phyloP scores from a whole-genome alignment of 2,329 filamentous ascomycete species.

The Colletotrichum gigasporum region DNA sequence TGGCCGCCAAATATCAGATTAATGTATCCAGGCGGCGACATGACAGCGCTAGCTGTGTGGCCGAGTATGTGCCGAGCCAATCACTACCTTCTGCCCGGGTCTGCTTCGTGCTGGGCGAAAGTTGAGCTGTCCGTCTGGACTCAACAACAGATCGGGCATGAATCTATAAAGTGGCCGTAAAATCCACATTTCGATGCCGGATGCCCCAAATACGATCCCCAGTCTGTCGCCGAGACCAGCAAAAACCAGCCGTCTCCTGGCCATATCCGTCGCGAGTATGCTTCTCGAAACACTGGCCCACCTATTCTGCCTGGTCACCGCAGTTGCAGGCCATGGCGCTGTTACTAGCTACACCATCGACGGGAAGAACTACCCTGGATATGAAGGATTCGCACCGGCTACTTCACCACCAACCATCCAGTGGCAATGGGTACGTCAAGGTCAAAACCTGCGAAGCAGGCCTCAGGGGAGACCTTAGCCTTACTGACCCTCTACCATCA shows the following conservation, averaged over 20 bases:
- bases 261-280: not conserved
- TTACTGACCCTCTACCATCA: not conserved
- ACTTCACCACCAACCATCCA: slow-evolving; percentile 62
- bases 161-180: no score
- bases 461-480: not conserved
- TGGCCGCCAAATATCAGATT: not conserved
- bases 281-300: not conserved
- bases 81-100: no score
- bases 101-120: no score
- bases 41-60: no score
- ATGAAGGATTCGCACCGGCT: slow-evolving; percentile 59
- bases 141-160: no score
- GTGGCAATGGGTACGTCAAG: slow-evolving; percentile 52
- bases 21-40: not conserved
- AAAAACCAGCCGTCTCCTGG: not conserved
- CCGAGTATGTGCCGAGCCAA: no score
- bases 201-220: no score
- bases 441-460: not conserved
- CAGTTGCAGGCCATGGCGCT: slow-evolving; percentile 45
- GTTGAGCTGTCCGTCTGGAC: no score
- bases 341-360: slow-evolving; percentile 59
- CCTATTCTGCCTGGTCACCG: not conserved
- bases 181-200: no score
- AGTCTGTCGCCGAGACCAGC: no score
- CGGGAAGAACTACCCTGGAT: slow-evolving; percentile 53